Evolutionary conservation across 164 flowering plant genomes (phyloP).

Genomic region (Stephania yunnanensis): DNA sequence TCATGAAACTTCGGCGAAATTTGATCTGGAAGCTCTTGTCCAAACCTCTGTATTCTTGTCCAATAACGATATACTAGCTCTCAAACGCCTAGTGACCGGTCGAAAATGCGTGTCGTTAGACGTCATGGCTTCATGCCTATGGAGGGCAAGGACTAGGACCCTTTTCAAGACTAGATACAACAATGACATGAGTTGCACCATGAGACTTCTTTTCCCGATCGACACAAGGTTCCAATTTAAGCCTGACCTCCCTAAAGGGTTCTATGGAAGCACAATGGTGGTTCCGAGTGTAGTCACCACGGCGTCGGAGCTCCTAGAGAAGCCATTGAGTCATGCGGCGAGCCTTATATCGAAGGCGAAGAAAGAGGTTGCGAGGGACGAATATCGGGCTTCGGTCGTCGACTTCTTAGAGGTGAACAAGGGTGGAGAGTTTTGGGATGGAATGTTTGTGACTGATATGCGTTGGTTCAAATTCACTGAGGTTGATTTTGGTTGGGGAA

Average conservation of each 20-base stretch:
- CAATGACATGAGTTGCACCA: neutral
- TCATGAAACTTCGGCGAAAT: neutral
- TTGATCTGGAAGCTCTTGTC: constrained; percentile 14
- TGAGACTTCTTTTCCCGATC: constrained; percentile 10
- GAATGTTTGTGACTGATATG: constrained; percentile 21
- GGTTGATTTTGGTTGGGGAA: constrained; percentile 30
- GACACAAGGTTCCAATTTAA: constrained; percentile 11
- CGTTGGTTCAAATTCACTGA: constrained; percentile 18
- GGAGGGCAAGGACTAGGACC: constrained; percentile 21
- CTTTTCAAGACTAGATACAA: constrained; percentile 3
- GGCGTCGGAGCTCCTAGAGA: constrained; percentile 10
- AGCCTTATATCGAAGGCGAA: constrained; percentile 17
- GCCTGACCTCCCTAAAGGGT: constrained; percentile 18
- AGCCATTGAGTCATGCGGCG: constrained; percentile 17
- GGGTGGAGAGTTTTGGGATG: constrained; percentile 13
- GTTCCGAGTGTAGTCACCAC: constrained; percentile 16
- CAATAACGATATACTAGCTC: constrained; percentile 1
- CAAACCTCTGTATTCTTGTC: constrained; percentile 23
- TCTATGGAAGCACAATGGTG: constrained; percentile 24
- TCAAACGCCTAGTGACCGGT: constrained; percentile 13
- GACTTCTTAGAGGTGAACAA: constrained; percentile 26
- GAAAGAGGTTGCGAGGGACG: constrained; percentile 15
- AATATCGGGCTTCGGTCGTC: constrained; percentile 23
- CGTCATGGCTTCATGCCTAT: constrained; percentile 14
- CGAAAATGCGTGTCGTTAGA: constrained; percentile 11